phyloP scores from a whole-genome alignment of 2,329 filamentous ascomycete species.

The Fonsecaea pedrosoi region DNA sequence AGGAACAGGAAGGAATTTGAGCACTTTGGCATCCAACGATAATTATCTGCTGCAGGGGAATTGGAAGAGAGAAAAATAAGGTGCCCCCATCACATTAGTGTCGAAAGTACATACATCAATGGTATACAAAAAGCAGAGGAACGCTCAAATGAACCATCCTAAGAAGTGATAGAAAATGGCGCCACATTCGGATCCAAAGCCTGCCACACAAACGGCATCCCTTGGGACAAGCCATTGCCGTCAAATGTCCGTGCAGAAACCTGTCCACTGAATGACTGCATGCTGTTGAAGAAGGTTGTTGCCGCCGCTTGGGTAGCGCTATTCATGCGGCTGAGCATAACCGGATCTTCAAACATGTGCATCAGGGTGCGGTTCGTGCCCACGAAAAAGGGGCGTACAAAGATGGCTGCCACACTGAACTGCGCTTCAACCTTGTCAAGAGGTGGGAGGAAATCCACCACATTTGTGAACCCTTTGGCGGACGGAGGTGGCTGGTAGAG shows the following conservation, averaged over 20 bases:
- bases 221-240: constrained; percentile 17
- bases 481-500: constrained; percentile 20
- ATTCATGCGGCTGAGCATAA: constrained; percentile 23
- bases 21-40: not conserved
- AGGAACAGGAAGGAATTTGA: not conserved
- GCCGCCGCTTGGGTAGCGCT: constrained; percentile 13
- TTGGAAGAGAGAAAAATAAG: not conserved
- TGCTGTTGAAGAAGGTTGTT: constrained; percentile 15
- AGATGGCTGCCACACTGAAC: constrained; percentile 15
- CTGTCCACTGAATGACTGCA: constrained; percentile 23
- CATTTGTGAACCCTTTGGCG: constrained; percentile 19
- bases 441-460: constrained; percentile 19
- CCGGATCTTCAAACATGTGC: constrained; percentile 24
- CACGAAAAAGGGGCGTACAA: constrained; percentile 23
- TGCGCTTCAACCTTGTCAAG: constrained; percentile 16
- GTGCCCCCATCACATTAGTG: not conserved
- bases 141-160: not conserved
- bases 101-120: not conserved
- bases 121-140: not conserved
- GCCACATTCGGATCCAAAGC: constrained; percentile 27
- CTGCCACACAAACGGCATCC: constrained; percentile 28
- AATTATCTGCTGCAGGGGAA: not conserved
- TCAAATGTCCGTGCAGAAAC: constrained; percentile 21
- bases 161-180: constrained; percentile 26
- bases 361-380: constrained; percentile 21